Evolutionary conservation across 495 filamentous ascomycete species (phyloP), one percentile per base, ranked within the genome.

Genomic region (Podospora australis): DNA sequence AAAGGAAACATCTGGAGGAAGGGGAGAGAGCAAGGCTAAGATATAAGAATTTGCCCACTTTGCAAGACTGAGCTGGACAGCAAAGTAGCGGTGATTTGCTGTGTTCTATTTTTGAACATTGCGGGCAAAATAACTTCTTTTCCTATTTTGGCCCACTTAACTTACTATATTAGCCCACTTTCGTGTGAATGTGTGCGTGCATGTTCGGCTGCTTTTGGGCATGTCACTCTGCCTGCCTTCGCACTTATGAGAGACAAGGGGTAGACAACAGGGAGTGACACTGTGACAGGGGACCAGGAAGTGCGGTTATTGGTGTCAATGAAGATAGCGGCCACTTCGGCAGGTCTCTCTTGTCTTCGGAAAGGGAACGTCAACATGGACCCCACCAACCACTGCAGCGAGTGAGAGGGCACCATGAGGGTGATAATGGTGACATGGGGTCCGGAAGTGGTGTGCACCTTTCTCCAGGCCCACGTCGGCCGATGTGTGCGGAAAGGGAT

Each of bases 231-330:
- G 53, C 52, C 44, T 52, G 46, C 45, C 17, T 48, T 54, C 57
- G 50, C 54, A 58, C 60, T 56, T 53, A 41, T 49, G 39, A 24
- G 21, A 34, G 60, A 47, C 47, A 56, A 50, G 56, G 56, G 53
- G 48, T 22, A 22, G 24, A 32, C 8, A 19, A 22, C 22, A 7
- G 20, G 54, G 34, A 41, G 25, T 21, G 38, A n/a, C n/a, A n/a
- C n/a, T n/a, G n/a, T n/a, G n/a, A 43, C 38, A 49, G 45, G 44
- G 39, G 52, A 39, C 34, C 46, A 30, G 44, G 29, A 23, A 13
- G 26, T 66, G 62, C 67, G 63, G 65, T 71, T 69, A 70, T 68
- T 67, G 66, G 68, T 65, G 65, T 67, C 65, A 67, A 60, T 64
- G 35, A 38, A 38, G 55, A 62, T 51, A 51, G 58, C 58, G 64